Evolutionary conservation across 2,329 filamentous ascomycete genomes (phyloP).

Genomic region (Simplicillium sp.): DNA sequence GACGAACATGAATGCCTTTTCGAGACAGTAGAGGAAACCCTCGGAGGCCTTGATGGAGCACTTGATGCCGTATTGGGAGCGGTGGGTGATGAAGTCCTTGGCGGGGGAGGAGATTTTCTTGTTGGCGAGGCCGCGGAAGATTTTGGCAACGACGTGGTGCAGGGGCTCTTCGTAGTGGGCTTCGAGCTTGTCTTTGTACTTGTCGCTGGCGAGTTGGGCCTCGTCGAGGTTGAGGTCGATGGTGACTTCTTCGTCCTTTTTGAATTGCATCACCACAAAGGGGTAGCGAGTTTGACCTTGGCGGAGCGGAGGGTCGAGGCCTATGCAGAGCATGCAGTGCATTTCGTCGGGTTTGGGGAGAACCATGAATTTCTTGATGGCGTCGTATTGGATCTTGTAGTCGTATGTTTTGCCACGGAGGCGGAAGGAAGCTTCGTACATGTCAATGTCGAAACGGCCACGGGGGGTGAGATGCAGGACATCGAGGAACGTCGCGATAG

Average conservation of each 20-base stretch:
- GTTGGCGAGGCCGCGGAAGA: constrained; percentile 87
- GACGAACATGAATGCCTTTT: constrained; percentile 98
- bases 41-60: constrained; percentile 99
- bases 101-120: constrained; percentile 94
- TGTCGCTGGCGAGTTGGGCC: constrained; percentile 61
- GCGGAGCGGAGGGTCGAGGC: constrained; percentile 85
- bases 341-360: constrained; percentile 97
- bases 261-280: constrained; percentile 98
- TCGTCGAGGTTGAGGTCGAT: constrained; percentile 95
- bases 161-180: constrained; percentile 89
- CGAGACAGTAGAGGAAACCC: constrained; percentile 91
- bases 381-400: constrained; percentile 98
- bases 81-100: constrained; percentile 88
- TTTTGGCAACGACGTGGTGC: constrained; percentile 86
- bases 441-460: constrained; percentile 98
- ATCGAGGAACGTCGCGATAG: constrained; percentile 93
- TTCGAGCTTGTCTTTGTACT: constrained; percentile 85
- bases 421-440: constrained; percentile 97
- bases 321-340: constrained; percentile 89
- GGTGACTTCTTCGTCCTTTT: constrained; percentile 93
- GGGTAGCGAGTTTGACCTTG: constrained; percentile 97
- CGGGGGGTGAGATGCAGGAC: constrained; percentile 95
- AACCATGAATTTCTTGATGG: constrained; percentile 98
- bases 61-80: constrained; percentile 91
- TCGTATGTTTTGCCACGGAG: constrained; percentile 98